A percentile compares a stretch with the other conserved stretches of the same genome.
Evolutionary conservation across 495 filamentous ascomycete genomes (phyloP).

Genomic region (Astrothelium subdiscretum): DNA sequence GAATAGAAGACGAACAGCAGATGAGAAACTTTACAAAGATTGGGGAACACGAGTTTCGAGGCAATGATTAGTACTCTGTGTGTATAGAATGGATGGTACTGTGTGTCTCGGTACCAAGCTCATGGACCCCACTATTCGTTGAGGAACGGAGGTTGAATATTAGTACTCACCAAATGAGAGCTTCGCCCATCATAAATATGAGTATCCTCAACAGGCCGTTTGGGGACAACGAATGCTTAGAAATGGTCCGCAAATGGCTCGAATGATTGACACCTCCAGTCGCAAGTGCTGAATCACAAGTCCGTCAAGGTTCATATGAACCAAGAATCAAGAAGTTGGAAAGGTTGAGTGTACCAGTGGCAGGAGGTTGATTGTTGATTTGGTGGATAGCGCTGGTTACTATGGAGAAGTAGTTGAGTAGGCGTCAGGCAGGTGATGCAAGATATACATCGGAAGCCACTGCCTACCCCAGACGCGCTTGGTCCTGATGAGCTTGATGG

Average conservation of each 20-base stretch:
- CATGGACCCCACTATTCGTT: not conserved
- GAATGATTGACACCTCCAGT: not conserved
- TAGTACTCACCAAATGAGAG: not conserved
- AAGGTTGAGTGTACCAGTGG: not conserved
- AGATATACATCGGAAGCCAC: constrained; percentile 1
- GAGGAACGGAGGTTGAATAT: not conserved
- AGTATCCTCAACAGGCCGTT: not conserved
- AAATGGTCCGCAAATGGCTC: not conserved
- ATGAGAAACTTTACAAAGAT: not conserved
- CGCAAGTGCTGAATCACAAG: not conserved
- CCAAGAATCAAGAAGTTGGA: not conserved
- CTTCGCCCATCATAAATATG: not conserved
- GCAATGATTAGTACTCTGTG: not conserved
- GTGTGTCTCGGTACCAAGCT: not conserved
- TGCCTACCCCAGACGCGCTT: not conserved
- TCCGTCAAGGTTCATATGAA: not conserved
- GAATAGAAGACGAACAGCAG: not conserved
- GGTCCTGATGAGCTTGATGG: not conserved
- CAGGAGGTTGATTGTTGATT: not conserved
- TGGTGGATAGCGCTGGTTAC: not conserved
- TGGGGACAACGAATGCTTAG: not conserved
- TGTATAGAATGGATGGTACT: not conserved
- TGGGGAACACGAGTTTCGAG: not conserved
- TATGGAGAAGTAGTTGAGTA: not conserved
- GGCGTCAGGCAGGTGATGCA: not conserved